These are phyloP conservation scores for Tothia fuscella DNA, from an alignment of 2,329 filamentous ascomycete genomes.

Conservation along the genomic window DNA sequence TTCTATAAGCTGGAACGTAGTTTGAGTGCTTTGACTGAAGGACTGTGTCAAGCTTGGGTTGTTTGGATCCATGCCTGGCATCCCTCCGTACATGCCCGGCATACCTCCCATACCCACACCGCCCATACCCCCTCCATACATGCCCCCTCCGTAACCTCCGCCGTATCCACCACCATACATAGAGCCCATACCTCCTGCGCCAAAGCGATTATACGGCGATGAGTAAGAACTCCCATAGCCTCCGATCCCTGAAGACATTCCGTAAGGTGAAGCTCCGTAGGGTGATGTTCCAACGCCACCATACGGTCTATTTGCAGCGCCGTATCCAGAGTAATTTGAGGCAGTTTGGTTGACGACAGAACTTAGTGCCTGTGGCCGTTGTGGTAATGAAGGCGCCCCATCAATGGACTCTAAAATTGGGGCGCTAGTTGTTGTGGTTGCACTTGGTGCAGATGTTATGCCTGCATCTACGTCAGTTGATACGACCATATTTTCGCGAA, in stretches of 20 bases:
- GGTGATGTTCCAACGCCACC: slow-evolving; percentile 38
- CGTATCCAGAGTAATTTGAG: slow-evolving; percentile 61
- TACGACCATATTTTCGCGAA: not conserved
- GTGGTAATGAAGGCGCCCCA: slow-evolving; percentile 59
- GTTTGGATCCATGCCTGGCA: slow-evolving; percentile 49
- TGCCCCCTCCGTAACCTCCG: slow-evolving; percentile 20
- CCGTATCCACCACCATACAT: slow-evolving; percentile 24
- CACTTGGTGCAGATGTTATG: slow-evolving; percentile 21
- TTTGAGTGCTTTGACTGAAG: slow-evolving; percentile 88
- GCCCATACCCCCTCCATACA: slow-evolving; percentile 29
- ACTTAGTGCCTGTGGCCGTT: slow-evolving; percentile 66
- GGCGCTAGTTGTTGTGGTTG: slow-evolving; percentile 30
- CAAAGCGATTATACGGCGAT: slow-evolving; percentile 43
- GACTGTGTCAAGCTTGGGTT: slow-evolving; percentile 91
- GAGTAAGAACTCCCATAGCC: slow-evolving; percentile 40
- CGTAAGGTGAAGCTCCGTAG: slow-evolving; percentile 41
- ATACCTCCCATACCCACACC: slow-evolving; percentile 28
- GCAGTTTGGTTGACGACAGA: slow-evolving; percentile 80
- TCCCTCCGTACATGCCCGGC: slow-evolving; percentile 38
- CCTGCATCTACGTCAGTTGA: slow-evolving; percentile 25
- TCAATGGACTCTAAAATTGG: slow-evolving; percentile 24
- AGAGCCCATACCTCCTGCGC: slow-evolving; percentile 33
- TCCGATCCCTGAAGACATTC: slow-evolving; percentile 20
- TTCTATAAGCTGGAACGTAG: slow-evolving; percentile 97
- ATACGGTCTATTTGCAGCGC: slow-evolving; percentile 38